Evolutionary conservation across 2,329 filamentous ascomycete genomes (phyloP).

Genomic region (Trichoderma arundinaceum): DNA sequence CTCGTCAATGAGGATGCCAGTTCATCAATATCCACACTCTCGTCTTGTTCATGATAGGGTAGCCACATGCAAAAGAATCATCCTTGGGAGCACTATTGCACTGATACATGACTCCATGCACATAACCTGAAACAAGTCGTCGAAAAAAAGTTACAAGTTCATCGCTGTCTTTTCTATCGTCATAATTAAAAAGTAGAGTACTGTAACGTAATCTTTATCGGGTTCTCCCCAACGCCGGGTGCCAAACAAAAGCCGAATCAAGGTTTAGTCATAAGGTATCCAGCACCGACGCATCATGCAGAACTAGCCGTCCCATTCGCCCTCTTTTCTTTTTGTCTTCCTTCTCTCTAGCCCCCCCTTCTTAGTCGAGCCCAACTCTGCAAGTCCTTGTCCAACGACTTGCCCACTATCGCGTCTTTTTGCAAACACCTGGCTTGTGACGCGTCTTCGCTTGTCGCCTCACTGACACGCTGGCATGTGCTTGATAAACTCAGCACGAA

Average conservation of each 20-base stretch:
- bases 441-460: conserved; percentile 24
- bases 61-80: no score
- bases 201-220: conserved; percentile 20
- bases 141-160: neutral
- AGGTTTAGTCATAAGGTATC: conserved; percentile 21
- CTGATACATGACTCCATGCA: no score
- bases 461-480: conserved; percentile 23
- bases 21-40: no score
- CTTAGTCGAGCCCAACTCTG: conserved; percentile 13
- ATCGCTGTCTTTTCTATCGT: conserved; percentile 31
- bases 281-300: conserved; percentile 29
- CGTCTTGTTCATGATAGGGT: no score
- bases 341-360: neutral
- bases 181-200: conserved; percentile 20
- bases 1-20: neutral
- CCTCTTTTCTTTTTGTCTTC: neutral
- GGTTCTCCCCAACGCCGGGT: conserved; percentile 22
- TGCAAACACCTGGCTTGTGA: conserved; percentile 8
- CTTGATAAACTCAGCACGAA: neutral
- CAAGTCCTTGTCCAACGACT: conserved; percentile 18
- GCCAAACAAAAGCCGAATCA: conserved; percentile 3
- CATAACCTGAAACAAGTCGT: no score
- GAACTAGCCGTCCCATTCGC: conserved; percentile 26
- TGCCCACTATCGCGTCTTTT: conserved; percentile 24
- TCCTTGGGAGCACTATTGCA: neutral